Conservation (phyloP, 2,329 filamentous ascomycete species). For the Calonectria ilicicola region DNA sequence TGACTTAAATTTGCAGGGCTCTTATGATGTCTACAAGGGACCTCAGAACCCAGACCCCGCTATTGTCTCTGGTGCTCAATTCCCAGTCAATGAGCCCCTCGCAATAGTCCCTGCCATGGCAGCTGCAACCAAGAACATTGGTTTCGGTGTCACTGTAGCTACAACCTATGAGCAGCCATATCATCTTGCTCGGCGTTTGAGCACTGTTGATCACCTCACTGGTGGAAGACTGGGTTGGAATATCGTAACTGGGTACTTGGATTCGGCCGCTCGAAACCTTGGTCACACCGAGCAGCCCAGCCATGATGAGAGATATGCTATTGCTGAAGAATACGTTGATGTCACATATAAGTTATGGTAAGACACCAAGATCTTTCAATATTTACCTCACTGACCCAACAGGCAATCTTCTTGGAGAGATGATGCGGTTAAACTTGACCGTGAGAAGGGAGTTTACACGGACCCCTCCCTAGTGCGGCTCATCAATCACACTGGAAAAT, state of each 20-base stretch:
- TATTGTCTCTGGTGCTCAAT: conserved; percentile 73
- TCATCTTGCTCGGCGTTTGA: conserved; percentile 72
- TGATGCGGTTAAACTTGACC: conserved; percentile 69
- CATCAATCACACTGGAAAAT: conserved; percentile 72
- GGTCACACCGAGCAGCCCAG: conserved; percentile 66
- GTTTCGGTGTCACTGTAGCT: conserved; percentile 75
- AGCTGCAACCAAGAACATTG: conserved; percentile 74
- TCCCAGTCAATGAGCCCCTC: conserved; percentile 78
- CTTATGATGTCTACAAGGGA: conserved; percentile 77
- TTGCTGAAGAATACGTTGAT: conserved; percentile 70
- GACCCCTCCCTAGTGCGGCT: conserved; percentile 63
- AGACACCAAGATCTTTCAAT: conserved; percentile 30
- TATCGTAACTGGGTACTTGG: conserved; percentile 76
- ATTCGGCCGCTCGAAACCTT: conserved; percentile 74
- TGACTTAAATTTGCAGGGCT: conserved; percentile 52
- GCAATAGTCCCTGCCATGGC: conserved; percentile 74
- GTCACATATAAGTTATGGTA: conserved; percentile 73
- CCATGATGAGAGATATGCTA: conserved; percentile 64
- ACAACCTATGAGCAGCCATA: conserved; percentile 79
- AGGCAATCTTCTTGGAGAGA: conserved; percentile 67
- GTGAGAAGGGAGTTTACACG: conserved; percentile 61
- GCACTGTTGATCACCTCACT: conserved; percentile 75
- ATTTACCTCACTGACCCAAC: neutral
- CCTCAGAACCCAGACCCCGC: conserved; percentile 64
- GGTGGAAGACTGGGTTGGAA: conserved; percentile 64